Conservation (phyloP, 306 rosid genomes). For the Dalbergia cochinchinensis region DNA sequence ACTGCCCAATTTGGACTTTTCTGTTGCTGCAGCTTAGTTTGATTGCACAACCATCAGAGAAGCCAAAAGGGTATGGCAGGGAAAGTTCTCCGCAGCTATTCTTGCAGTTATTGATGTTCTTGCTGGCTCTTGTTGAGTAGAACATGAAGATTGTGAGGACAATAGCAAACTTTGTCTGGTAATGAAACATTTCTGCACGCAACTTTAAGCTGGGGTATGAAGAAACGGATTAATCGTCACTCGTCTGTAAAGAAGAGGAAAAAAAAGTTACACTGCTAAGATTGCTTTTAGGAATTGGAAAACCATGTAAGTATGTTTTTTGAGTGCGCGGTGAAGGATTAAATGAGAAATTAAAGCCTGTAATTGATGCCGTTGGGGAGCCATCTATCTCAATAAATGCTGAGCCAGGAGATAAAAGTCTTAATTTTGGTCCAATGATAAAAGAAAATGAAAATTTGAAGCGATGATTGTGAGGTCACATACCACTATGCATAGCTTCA, state of each 20-base stretch:
- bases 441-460: background rate
- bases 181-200: slow-evolving; percentile 50
- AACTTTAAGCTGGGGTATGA: slow-evolving; percentile 31
- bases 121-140: slow-evolving; percentile 47
- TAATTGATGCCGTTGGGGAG: slow-evolving; percentile 66
- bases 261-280: background rate
- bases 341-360: slow-evolving; percentile 54
- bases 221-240: slow-evolving; percentile 49
- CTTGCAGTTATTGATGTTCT: background rate
- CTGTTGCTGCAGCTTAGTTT: slow-evolving; percentile 46
- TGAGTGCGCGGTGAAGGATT: slow-evolving; percentile 27
- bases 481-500: slow-evolving; percentile 40
- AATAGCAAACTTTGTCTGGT: slow-evolving; percentile 25
- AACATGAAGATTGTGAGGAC: slow-evolving; percentile 45
- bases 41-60: slow-evolving; percentile 54
- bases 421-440: background rate
- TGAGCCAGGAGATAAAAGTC: slow-evolving; percentile 21
- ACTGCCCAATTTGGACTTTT: slow-evolving; percentile 45
- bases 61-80: slow-evolving; percentile 76
- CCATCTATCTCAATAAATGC: slow-evolving; percentile 78
- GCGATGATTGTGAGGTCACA: background rate
- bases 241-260: slow-evolving; percentile 44
- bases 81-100: slow-evolving; percentile 47
- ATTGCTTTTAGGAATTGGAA: slow-evolving; percentile 26
- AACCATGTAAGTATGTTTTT: background rate